Conservation (phyloP, 2,329 filamentous ascomycete genomes). For the Nothophaeocryptopus gaeumannii region DNA sequence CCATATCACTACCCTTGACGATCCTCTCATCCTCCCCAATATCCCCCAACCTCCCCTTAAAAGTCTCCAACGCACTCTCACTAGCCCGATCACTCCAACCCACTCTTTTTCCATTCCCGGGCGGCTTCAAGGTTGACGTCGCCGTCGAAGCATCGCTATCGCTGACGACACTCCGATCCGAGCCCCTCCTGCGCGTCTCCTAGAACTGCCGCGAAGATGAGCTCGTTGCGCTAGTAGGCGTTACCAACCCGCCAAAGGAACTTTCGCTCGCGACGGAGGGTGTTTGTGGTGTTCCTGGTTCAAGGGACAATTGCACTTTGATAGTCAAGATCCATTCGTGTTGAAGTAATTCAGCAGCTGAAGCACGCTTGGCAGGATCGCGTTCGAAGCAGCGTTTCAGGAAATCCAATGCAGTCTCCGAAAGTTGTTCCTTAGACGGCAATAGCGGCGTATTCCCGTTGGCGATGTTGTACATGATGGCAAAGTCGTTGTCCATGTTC, state of each 20-base stretch:
- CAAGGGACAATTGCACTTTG: constrained; percentile 45
- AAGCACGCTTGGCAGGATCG: constrained; percentile 74
- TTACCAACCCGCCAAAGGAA: constrained; percentile 11
- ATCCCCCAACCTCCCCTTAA: no score
- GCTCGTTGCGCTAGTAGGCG: constrained; percentile 13
- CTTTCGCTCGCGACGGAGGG: constrained; percentile 25
- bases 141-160: not conserved
- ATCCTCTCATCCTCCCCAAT: no score
- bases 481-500: constrained; percentile 96
- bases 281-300: constrained; percentile 47
- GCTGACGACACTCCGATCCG: constrained; percentile 1
- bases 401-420: constrained; percentile 81
- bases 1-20: no score
- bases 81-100: no score
- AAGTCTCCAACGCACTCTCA: no score
- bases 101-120: no score
- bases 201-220: constrained; percentile 12
- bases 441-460: constrained; percentile 90
- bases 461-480: constrained; percentile 99
- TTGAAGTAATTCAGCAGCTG: constrained; percentile 83
- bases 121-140: no score
- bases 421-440: constrained; percentile 78
- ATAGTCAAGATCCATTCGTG: constrained; percentile 77
- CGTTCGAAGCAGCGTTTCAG: constrained; percentile 80
- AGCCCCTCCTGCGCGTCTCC: not conserved